Conservation (phyloP, 148 eudicot genomes). For the Pharnaceum exiguum region DNA sequence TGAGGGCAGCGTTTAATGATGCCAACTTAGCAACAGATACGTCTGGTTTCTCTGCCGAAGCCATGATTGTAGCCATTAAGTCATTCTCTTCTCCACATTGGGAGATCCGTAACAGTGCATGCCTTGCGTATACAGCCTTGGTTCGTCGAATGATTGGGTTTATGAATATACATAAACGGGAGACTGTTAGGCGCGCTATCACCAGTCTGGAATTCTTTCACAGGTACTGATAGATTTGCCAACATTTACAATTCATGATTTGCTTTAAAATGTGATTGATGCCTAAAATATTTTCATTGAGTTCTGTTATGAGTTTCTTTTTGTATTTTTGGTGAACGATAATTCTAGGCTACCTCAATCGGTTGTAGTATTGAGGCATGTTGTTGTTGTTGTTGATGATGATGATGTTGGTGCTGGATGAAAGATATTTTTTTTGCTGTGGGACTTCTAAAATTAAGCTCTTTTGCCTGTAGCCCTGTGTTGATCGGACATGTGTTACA, state of each 20-base stretch:
- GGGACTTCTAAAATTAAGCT: too few relatives aligned
- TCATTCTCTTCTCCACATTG: constrained; percentile 92
- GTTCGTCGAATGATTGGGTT: constrained; percentile 97
- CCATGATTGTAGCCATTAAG: constrained; percentile 71
- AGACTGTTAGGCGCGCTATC: constrained; percentile 78
- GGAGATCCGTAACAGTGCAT: constrained; percentile 95
- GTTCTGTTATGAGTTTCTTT: too few relatives aligned
- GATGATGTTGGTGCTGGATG: too few relatives aligned
- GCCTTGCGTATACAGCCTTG: constrained; percentile 92
- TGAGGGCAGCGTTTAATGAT: constrained; percentile 88
- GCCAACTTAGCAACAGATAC: constrained; percentile 90
- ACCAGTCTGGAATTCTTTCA: constrained; percentile 95
- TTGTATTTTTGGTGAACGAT: too few relatives aligned
- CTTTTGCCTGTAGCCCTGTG: too few relatives aligned
- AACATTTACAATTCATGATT: neutral
- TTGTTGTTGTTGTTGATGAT: too few relatives aligned
- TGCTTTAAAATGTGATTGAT: neutral
- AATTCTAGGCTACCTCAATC: too few relatives aligned
- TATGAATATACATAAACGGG: constrained; percentile 87
- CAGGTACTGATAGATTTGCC: constrained; percentile 37
- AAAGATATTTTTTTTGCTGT: too few relatives aligned
- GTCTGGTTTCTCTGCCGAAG: constrained; percentile 94
- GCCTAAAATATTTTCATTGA: too few relatives aligned
- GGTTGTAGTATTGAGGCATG: too few relatives aligned
- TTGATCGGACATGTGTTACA: too few relatives aligned